These are phyloP conservation scores for Termitomyces heimii DNA, from an alignment of 768 basidiomycete species.

Conservation along the genomic window DNA sequence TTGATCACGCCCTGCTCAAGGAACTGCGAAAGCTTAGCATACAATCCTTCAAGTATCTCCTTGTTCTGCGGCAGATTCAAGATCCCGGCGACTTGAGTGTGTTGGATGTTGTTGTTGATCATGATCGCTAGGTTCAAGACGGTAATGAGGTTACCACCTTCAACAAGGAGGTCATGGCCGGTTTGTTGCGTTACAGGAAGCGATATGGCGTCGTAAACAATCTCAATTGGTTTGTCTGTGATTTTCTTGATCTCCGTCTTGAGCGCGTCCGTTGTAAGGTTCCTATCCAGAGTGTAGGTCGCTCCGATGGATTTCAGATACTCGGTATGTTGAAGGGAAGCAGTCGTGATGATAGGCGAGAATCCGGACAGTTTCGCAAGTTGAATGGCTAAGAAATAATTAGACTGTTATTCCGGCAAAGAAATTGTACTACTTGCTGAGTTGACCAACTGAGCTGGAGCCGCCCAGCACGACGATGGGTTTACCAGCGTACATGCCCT, in stretches of 20 bases:
- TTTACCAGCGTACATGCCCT: constrained; percentile 22
- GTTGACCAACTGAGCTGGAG: constrained; percentile 21
- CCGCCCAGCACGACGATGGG: constrained; percentile 27
- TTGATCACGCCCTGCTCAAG: constrained; percentile 23
- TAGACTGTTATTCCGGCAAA: not conserved
- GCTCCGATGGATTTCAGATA: constrained; percentile 30
- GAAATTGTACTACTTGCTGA: constrained; percentile 10
- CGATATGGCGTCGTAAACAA: constrained; percentile 24
- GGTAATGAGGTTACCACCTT: constrained; percentile 27
- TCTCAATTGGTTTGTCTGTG: constrained; percentile 14
- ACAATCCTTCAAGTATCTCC: constrained; percentile 10
- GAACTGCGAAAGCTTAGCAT: constrained; percentile 12
- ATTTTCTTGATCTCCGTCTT: constrained; percentile 18
- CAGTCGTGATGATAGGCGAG: constrained; percentile 32
- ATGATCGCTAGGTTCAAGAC: constrained; percentile 28
- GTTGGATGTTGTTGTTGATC: constrained; percentile 23
- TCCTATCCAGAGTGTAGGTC: constrained; percentile 28
- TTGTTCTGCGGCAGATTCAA: constrained; percentile 16
- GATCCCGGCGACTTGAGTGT: constrained; percentile 11
- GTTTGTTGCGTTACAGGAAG: constrained; percentile 16
- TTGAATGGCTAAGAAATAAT: constrained; percentile 25
- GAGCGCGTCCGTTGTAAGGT: constrained; percentile 12
- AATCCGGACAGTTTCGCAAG: constrained; percentile 35
- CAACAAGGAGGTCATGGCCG: constrained; percentile 22
- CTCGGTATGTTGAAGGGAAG: constrained; percentile 26